Base-by-base conservation (phyloP, 2,329 filamentous ascomycete species). In the Coniochaeta sp. region DNA sequence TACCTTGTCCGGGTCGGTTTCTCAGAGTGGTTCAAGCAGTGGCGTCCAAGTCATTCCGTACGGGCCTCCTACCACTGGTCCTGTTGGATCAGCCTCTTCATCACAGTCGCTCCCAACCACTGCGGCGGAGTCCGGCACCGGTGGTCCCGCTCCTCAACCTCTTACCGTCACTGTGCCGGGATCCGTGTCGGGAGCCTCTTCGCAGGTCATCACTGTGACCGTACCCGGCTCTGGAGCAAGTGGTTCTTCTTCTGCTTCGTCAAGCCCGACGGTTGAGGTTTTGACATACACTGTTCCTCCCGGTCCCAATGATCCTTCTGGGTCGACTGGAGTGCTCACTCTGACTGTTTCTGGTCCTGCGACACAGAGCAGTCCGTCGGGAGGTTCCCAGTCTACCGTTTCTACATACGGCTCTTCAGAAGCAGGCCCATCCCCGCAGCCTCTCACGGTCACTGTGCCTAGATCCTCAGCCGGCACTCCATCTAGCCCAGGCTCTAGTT, bases 271-370 rank as follows among this genome's bases (percentile, higher is more conserved):
- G 2, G n/a, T 38, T 36, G 54, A 56, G 54, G n/a, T 56, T 4
- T 7, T 56, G 4, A 56, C 54, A 10, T 56, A 56, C 54, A 56
- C 50, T 59, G 47, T 59, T 26, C 50, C 36, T 56, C 47, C 44
- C 14, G 50, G 54, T 16, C 54, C 54, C 12, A 17, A 10, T 56
- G 17, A 19, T 26, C 50, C 58, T 44, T 59, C 58, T 30, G 50
- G 34, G 26, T 38, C 36, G 7, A 40, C 59, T n/a, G 59, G 59
- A 8, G 28, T 24, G 14, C 36, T 60, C 30, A 61, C 60, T 38
- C 52, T 63, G 28, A 60, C 61, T 28, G n/a, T 60, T 36, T 57
- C 62, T 28, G 32, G 55, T 28, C 32, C 55, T 22, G 38, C 12
- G 24, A 47, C 61, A 10, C 36, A 34, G 28, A 26, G 28, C 26